A percentile compares a stretch with the other conserved stretches of the same genome.
Conservation (phyloP, 169 alveolate genomes). For the Eimeria acervulina region DNA sequence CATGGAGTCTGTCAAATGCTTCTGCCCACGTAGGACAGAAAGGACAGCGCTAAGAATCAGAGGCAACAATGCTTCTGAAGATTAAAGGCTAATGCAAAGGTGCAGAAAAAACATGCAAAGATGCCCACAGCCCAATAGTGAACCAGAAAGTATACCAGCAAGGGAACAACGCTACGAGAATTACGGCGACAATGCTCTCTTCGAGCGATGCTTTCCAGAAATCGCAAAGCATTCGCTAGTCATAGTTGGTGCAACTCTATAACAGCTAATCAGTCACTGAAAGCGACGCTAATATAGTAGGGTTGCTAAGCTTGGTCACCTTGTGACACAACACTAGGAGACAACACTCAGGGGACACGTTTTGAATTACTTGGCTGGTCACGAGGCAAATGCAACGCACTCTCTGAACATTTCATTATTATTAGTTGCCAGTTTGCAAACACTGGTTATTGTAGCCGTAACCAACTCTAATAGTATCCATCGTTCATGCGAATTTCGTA, state of each 20-base stretch:
- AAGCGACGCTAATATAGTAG: background rate
- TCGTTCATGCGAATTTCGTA: background rate
- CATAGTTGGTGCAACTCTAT: background rate
- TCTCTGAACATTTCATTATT: background rate
- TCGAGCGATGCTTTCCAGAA: background rate
- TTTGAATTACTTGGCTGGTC: background rate
- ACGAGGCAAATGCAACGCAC: background rate
- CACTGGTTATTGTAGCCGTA: background rate
- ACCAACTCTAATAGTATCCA: background rate
- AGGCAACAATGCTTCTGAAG: background rate
- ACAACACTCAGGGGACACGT: background rate
- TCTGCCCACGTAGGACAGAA: background rate
- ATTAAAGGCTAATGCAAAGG: background rate
- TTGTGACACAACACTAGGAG: no score
- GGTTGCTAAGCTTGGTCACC: background rate
- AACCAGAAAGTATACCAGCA: background rate
- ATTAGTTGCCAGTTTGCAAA: background rate
- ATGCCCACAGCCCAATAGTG: background rate
- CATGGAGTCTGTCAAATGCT: background rate
- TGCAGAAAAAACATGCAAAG: background rate
- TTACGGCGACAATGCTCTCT: background rate
- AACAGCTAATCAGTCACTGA: background rate
- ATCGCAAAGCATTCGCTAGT: background rate
- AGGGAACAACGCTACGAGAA: background rate
- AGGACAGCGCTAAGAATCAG: background rate